Base-by-base conservation (phyloP, 257 asterid species). In the Hygrophila difformis region DNA sequence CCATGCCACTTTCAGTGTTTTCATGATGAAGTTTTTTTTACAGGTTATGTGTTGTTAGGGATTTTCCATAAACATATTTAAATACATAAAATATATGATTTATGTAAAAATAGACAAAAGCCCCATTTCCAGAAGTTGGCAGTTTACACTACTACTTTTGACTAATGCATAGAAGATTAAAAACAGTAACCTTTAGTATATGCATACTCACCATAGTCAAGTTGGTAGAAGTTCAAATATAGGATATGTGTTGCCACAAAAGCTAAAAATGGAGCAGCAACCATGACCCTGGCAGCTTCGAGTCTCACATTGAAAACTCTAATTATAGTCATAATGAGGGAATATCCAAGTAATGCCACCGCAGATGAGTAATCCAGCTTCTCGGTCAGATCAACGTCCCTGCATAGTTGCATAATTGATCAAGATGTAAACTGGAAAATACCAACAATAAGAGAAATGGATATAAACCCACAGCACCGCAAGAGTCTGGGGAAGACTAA, bases 271-370 rank as follows among this genome's bases (percentile, higher is more conserved):
- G 93, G 97, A 57, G 95, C 93, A n/a, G 88, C 75, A 70, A 84
- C 76, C 92, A 84, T 84, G 64, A 87, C 86, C 67, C 95, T 65
- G 16, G 78, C 64, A 44, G 93, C 97, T 67, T 87, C 94, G 12
- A 63, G 49, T 43, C 54, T 68, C 50, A 87, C 63, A 22, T 13
- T 69, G 78, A 78, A 80, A 48, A 46, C 66, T 52, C 97, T 71
- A 44, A 87, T 28, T 57, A 78, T 66, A 44, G 95, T 82, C 60
- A 87, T 48, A 56, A 80, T 65, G 37, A 87, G 79, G 12, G 94
- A 75, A 59, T 62, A 80, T 26, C 95, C 93, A 23, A 73, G 65
- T 13, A 76, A 70, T 31, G 91, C 95, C 56, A 68, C 77, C 3
- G 71, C 93, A 47, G 92, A 83, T 5, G 84, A 78, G 72, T 70